phyloP scores from a whole-genome alignment of 768 basidiomycete genomes.

The Tylopilus cervinicoccineus region DNA sequence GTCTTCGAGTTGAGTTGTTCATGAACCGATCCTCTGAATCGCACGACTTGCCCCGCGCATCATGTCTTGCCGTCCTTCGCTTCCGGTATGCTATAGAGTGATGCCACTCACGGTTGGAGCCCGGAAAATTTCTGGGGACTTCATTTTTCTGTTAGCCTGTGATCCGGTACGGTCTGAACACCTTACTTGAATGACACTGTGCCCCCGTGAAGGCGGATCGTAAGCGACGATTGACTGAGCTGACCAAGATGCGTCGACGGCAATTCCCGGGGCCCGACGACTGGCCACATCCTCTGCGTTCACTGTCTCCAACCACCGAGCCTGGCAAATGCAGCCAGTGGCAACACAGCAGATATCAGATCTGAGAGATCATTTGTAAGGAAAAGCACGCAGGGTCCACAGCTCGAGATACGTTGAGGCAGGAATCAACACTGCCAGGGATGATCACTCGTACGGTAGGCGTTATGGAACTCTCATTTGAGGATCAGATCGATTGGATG shows the following conservation, averaged over 20 bases:
- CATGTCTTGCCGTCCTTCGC: not conserved
- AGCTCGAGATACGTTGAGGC: not conserved
- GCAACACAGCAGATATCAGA: too few relatives aligned
- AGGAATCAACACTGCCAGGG: conserved; percentile 8
- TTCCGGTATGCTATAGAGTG: not conserved
- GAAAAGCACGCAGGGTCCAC: not conserved
- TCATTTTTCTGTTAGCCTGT: not conserved
- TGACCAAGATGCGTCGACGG: not conserved
- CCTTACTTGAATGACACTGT: not conserved
- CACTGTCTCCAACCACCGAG: not conserved
- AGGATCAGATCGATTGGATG: conserved; percentile 17
- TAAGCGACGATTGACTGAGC: not conserved
- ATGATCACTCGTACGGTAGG: not conserved
- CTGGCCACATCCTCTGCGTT: not conserved
- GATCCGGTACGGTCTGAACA: too few relatives aligned
- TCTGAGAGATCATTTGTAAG: not conserved
- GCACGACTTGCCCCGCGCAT: not conserved
- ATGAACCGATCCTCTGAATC: conserved; percentile 5
- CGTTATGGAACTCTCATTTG: conserved; percentile 15
- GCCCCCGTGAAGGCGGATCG: not conserved
- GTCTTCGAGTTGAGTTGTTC: not conserved
- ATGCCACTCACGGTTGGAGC: not conserved
- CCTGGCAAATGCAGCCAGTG: not conserved
- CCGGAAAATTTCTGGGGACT: not conserved
- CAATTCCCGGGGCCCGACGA: not conserved